Conservation (phyloP, 2,329 filamentous ascomycete genomes). For the Pseudonectria foliicola region DNA sequence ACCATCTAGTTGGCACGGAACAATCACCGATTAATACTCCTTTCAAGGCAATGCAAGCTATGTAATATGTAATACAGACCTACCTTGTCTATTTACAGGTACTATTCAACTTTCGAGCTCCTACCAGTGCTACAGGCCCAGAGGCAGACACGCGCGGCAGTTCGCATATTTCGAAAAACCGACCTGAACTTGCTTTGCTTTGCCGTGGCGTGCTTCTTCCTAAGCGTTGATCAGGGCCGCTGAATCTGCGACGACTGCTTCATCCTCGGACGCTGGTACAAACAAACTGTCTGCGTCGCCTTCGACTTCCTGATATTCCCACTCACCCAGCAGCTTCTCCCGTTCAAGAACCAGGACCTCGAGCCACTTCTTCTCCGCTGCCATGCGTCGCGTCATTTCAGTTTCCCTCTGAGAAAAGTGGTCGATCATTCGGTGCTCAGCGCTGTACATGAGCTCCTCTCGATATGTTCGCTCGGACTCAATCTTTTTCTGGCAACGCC, state of each 20-base stretch:
- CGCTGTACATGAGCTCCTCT: conserved; percentile 37
- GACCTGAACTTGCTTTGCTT: too few relatives aligned
- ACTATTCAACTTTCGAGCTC: too few relatives aligned
- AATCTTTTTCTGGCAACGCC: conserved; percentile 26
- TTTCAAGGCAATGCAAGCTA: too few relatives aligned
- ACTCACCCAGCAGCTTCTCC: conserved; percentile 32
- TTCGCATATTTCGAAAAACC: too few relatives aligned
- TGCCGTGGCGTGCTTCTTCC: too few relatives aligned
- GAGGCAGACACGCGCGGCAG: too few relatives aligned
- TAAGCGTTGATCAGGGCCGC: not conserved
- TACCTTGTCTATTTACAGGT: too few relatives aligned
- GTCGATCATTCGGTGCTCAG: conserved; percentile 25
- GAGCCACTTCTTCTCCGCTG: conserved; percentile 42
- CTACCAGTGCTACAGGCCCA: too few relatives aligned
- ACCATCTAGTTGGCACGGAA: too few relatives aligned
- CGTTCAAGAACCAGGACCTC: conserved; percentile 38
- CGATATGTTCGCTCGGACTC: conserved; percentile 33
- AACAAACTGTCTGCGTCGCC: conserved; percentile 30
- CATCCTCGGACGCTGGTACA: conserved; percentile 11
- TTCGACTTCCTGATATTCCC: conserved; percentile 38
- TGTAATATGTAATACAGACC: too few relatives aligned
- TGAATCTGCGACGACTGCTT: conserved; percentile 5
- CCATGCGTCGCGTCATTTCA: conserved; percentile 27
- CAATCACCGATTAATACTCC: too few relatives aligned
- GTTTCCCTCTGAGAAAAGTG: conserved; percentile 21